Conservation (phyloP, 352 stramenopile genomes). For the Phytophthora palmivora region DNA sequence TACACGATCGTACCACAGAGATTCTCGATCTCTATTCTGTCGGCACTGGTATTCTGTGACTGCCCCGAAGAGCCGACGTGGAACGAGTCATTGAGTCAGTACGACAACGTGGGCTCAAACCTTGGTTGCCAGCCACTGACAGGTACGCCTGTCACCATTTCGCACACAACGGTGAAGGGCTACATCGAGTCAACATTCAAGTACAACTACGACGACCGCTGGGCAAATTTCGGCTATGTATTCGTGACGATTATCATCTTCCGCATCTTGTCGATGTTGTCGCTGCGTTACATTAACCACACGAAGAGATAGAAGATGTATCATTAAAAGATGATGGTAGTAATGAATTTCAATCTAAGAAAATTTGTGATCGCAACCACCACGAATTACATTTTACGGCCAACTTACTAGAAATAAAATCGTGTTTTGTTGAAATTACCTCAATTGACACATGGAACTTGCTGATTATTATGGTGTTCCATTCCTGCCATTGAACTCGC, state of each 20-base stretch:
- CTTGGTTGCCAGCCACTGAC: conserved; percentile 13
- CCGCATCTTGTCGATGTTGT: conserved; percentile 17
- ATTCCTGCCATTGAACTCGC: too few relatives aligned
- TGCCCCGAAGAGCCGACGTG: conserved; percentile 17
- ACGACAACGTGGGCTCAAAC: conserved; percentile 16
- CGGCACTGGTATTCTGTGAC: conserved; percentile 14
- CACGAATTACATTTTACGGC: too few relatives aligned
- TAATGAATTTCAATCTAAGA: too few relatives aligned
- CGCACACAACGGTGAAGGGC: conserved; percentile 22
- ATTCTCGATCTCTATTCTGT: conserved; percentile 10
- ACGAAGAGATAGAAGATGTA: conserved; percentile 27
- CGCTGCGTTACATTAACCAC: conserved; percentile 20
- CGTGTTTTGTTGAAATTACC: too few relatives aligned
- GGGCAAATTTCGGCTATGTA: conserved; percentile 19
- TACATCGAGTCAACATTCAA: conserved; percentile 18
- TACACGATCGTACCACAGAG: conserved; percentile 16
- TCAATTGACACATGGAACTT: too few relatives aligned
- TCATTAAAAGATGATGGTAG: too few relatives aligned
- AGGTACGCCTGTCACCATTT: conserved; percentile 4
- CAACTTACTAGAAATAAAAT: too few relatives aligned
- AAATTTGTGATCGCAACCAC: too few relatives aligned
- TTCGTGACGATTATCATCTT: conserved; percentile 17
- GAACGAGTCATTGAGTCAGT: conserved; percentile 13
- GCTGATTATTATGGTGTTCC: too few relatives aligned
- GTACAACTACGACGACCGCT: conserved; percentile 19